Evolutionary conservation across 805 yeast genomes (phyloP).

Genomic region (Starmera pachycereana): DNA sequence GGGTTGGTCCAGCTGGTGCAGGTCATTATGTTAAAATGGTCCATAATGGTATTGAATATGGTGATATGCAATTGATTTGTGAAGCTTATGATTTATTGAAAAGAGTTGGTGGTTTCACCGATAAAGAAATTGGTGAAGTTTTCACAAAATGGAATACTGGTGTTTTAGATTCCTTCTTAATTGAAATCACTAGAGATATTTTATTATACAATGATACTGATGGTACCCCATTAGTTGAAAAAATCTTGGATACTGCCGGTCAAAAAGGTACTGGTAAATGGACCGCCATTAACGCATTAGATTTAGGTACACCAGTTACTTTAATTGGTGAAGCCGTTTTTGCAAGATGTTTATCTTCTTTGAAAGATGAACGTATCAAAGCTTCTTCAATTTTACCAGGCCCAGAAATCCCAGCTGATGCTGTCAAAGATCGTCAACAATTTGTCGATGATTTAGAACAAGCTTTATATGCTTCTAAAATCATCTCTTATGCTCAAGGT

Average conservation of each 20-base stretch:
- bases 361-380: slow-evolving; percentile 81
- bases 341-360: slow-evolving; percentile 88
- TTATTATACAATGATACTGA: slow-evolving; percentile 82
- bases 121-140: slow-evolving; percentile 89
- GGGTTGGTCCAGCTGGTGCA: slow-evolving; percentile 99
- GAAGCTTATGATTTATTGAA: slow-evolving; percentile 96
- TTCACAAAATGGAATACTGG: slow-evolving; percentile 94
- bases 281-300: slow-evolving; percentile 98
- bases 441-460: slow-evolving; percentile 93
- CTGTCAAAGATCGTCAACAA: slow-evolving; percentile 64
- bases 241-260: slow-evolving; percentile 94
- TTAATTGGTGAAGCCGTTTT: slow-evolving; percentile 98
- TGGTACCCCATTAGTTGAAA: slow-evolving; percentile 90
- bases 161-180: slow-evolving; percentile 91
- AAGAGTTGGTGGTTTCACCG: slow-evolving; percentile 83
- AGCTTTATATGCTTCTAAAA: slow-evolving; percentile 97
- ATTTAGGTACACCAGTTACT: slow-evolving; percentile 97
- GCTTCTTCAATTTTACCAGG: slow-evolving; percentile 78
- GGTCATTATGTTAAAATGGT: slow-evolving; percentile 99
- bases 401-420: slow-evolving; percentile 56
- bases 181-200: slow-evolving; percentile 95
- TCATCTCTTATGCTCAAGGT: slow-evolving; percentile 98
- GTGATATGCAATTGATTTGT: slow-evolving; percentile 98
- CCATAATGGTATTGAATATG: slow-evolving; percentile 99
- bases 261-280: slow-evolving; percentile 99